Base-by-base conservation (phyloP, 139 green algal genomes). In the Trebouxia sp. region DNA sequence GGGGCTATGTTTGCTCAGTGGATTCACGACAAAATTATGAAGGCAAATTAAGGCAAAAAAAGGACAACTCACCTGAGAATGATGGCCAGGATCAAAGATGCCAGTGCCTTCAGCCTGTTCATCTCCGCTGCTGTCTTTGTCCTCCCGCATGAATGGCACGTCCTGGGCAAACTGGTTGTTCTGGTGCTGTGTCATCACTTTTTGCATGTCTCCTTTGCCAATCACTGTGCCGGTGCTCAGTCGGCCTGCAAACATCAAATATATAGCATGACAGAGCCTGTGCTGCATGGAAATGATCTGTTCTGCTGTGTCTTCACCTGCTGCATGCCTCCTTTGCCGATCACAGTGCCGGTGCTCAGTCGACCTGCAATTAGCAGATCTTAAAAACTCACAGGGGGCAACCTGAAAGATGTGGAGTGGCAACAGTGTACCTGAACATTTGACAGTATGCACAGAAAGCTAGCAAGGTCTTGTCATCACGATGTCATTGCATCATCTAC, bases 101-200 rank as follows among this genome's bases (percentile, higher is more conserved):
- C 62, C 35, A 0, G 62, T 72, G 62, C 30, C 30, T 12, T 20
- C 69, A 38, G 30, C 17, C 5, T n/a, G 28, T 17, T 10, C n/a
- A 17, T 56, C 42, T 20, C 28, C 8, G 39, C 26, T 77, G 39
- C 12, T 20, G 6, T 76, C 41, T n/a, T n/a, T n/a, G 37, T 58
- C 50, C 0, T 41, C 43, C 9, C 76, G 53, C 50, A 81, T 81
- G 37, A 81, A 81, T 3, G 76, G 76, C 37, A 81, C 48, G 50
- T 81, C 76, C 51, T 72, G 48, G 1, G 51, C 76, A 74, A 81
- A 81, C 37, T 77, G 42, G 42, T 77, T 51, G 42, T 51, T 77
- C 69, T 77, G 69, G 32, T 72, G 62, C 69, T 58, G 26, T 10
- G 37, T 55, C 39, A 77, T 41, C 39, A 77, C 69, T 11, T 56